Base-by-base conservation (phyloP, 768 basidiomycete species). In the Royoungia palumana region DNA sequence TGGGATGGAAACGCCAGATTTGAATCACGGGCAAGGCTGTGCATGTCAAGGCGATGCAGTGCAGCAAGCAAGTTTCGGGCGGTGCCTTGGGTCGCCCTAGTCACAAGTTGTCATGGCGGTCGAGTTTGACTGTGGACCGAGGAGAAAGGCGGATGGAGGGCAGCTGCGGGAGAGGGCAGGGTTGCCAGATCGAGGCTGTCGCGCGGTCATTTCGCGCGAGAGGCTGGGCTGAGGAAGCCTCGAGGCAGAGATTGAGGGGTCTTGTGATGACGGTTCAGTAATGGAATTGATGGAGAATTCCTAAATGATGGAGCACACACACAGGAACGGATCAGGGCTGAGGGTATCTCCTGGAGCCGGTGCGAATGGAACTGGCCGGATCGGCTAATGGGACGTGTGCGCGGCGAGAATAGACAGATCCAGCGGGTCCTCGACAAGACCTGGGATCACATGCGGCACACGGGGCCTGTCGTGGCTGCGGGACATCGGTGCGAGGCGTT, bases 121-220 rank as follows among this genome's bases (percentile, higher is more conserved):
- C 20, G 4, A 28, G 28, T 28, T 28, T 28, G 13, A 10, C 28
- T 28, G 28, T 28, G 10, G 12, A 28, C 28, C 28, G 28, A 28
- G 28, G 28, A 28, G 28, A 11, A 28, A 12, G 11, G 28, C 3
- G 28, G 1, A 32, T 5, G 6, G 4, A 32, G 32, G 30, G 30
- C 6, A 3, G 7, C 14, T 12, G 16, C 22, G 53, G 41, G n/a
- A 54, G 43, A 41, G 43, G 14, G 50, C 54, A 53, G 39, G 11
- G 25, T 27, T 53, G 36, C 57, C 54, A 34, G 49, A 57, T 53
- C 25, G 14, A 34, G 55, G 2, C 4, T 2, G 42, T 64, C 62
- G 48, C 62, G 64, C 63, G 63, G 61, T 64, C 63, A 64, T 64
- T 53, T 63, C 63, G 63, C 57, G 57, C 46, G 36, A 25, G 45